A percentile compares a stretch with the other conserved stretches of the same genome.
Evolutionary conservation across 2,329 filamentous ascomycete species (phyloP).

Genomic region (Colletotrichum spaethianum): DNA sequence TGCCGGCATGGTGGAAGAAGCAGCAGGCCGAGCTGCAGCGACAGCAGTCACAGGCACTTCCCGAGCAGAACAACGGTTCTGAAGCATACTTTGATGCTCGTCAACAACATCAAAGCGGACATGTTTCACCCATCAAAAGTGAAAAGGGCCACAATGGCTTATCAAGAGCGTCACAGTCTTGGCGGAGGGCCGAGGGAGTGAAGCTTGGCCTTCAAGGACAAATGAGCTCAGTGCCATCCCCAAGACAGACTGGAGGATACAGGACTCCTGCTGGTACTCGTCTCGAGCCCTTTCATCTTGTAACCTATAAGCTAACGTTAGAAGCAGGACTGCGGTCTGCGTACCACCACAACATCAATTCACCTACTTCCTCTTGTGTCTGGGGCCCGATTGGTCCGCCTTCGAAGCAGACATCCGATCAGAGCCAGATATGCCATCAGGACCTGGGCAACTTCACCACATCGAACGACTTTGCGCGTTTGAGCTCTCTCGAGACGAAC

Average conservation of each 20-base stretch:
- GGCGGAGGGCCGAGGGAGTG: slow-evolving; percentile 19
- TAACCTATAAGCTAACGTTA: neutral
- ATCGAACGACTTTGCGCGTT: slow-evolving; percentile 14
- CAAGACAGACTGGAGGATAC: slow-evolving; percentile 10
- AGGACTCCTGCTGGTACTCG: slow-evolving; percentile 11
- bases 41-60: slow-evolving; percentile 28
- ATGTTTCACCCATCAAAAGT: slow-evolving; percentile 8
- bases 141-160: slow-evolving; percentile 20
- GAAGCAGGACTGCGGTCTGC: slow-evolving; percentile 7
- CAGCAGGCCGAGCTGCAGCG: slow-evolving; percentile 61
- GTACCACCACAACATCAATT: slow-evolving; percentile 17
- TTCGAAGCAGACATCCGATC: slow-evolving; percentile 39
- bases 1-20: slow-evolving; percentile 74
- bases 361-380: slow-evolving; percentile 43
- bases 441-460: slow-evolving; percentile 1
- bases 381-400: slow-evolving; percentile 51
- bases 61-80: slow-evolving; percentile 1
- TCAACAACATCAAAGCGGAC: neutral
- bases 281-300: neutral
- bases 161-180: slow-evolving; percentile 31
- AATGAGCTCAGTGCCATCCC: slow-evolving; percentile 10
- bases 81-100: slow-evolving; percentile 7
- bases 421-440: slow-evolving; percentile 14
- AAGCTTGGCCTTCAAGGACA: slow-evolving; percentile 1
- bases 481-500: slow-evolving; percentile 2